Base-by-base conservation (phyloP, 805 yeast genomes). In the Starmerella vaccinii region DNA sequence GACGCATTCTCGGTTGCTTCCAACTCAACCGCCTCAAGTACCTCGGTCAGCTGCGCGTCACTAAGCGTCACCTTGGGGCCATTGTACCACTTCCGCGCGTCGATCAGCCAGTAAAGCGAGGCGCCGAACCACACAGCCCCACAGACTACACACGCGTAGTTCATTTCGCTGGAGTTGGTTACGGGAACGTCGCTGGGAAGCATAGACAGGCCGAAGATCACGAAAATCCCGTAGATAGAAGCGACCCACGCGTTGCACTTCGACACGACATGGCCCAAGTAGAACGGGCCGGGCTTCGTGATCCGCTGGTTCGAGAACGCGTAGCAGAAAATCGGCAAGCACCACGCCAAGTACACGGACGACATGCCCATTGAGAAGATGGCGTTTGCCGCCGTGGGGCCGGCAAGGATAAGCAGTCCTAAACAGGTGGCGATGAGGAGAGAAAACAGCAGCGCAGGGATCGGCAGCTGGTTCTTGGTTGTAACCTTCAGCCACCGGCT, bases 271-370 rank as follows among this genome's bases (percentile, higher is more conserved):
- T 68, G 66, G 29, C 90, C 90, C 39, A 81, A 62, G 61, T 77
- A 75, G 61, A 82, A 82, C 5, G 78, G 77, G 4, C 90, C 92
- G 1, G 86, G 86, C 13, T 61, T 68, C 58, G 80, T 80, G 42
- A 75, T 67, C 10, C 67, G 65, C 49, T 68, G 68, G 34, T 80
- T 80, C 33, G 68, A 68, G 49, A 52, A 60, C 1, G 80, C 73
- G 46, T 77, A 66, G 50, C 78, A 66, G 47, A 76, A 68, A 23
- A 78, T 74, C 21, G 88, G 87, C 41, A 72, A 68, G 47, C 76
- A 70, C 84, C 85, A 77, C 3, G 84, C 77, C 23, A 80, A 65
- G 57, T 76, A 74, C 61, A 80, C 78, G 50, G 84, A 81, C 9
- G 82, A 76, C 53, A 80, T 75, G 30, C 76, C 76, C 37, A 82